Conservation (phyloP, 441 rosid genomes). For the Pelargonium myrrhifolium region DNA sequence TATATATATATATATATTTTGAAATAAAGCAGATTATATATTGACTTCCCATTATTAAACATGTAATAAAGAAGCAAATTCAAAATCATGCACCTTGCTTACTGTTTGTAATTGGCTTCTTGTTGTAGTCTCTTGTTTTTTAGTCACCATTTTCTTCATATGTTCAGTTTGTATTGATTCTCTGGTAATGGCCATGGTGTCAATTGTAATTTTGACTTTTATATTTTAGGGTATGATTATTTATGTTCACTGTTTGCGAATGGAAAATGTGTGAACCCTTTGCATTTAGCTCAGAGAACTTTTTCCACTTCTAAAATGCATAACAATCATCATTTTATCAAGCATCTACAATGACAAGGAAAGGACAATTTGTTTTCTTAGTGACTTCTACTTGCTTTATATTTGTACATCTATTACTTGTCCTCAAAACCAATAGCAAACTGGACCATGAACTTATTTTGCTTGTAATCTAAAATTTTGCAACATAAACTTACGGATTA, state of each 20-base stretch:
- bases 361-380: no score
- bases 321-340: no score
- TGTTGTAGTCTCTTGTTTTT: background rate
- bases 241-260: background rate
- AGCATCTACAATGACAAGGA: no score
- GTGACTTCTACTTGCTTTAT: no score
- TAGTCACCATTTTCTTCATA: background rate
- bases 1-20: no score
- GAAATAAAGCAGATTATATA: no score
- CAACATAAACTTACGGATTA: background rate
- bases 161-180: background rate
- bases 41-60: background rate
- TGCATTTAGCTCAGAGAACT: no score
- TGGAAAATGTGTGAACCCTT: no score
- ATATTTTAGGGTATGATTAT: background rate
- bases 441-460: background rate
- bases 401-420: no score
- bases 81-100: background rate
- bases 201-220: background rate
- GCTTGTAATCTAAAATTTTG: background rate
- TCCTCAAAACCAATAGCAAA: background rate
- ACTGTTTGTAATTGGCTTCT: background rate
- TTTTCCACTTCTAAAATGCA: no score
- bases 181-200: background rate
- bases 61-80: background rate